phyloP scores from a whole-genome alignment of 805 yeast genomes.

The Tetrapisispora nanseiensis region DNA sequence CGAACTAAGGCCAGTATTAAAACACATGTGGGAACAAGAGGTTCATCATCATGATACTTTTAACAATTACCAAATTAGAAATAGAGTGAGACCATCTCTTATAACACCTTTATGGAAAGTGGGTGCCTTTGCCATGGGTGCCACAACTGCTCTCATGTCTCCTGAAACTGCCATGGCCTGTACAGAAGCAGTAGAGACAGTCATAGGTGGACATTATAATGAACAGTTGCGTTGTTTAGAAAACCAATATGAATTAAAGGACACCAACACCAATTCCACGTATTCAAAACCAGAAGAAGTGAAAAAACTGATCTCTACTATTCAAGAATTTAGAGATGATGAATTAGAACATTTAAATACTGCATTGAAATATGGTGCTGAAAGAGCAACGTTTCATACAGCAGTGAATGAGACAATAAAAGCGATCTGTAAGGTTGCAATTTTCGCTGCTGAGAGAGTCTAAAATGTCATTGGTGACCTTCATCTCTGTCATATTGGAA shows the following conservation, averaged over 20 bases:
- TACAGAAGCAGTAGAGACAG: constrained; percentile 97
- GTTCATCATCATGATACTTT: constrained; percentile 83
- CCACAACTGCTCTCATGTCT: constrained; percentile 74
- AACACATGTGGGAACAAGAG: constrained; percentile 99
- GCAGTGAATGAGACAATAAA: constrained; percentile 82
- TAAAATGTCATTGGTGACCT: too few species aligned
- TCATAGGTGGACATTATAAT: constrained; percentile 92
- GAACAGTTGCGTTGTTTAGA: constrained; percentile 71
- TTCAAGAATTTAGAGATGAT: constrained; percentile 79
- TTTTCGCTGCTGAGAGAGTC: constrained; percentile 81
- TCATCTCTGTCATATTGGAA: too few species aligned
- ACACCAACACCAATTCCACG: constrained; percentile 22
- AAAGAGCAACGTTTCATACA: constrained; percentile 86
- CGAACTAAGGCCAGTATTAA: constrained; percentile 63
- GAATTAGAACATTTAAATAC: constrained; percentile 93
- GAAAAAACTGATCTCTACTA: constrained; percentile 44
- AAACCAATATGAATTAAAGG: constrained; percentile 48
- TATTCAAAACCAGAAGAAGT: constrained; percentile 38
- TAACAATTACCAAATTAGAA: constrained; percentile 60
- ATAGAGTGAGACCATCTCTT: constrained; percentile 83
- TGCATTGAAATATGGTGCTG: constrained; percentile 86
- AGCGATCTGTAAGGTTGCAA: constrained; percentile 74
- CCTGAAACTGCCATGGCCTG: constrained; percentile 99
- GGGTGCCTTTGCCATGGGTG: constrained; percentile 84
- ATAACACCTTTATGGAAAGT: constrained; percentile 88